A percentile compares a stretch with the other conserved stretches of the same genome.
Conservation (phyloP, 257 asterid species). For the Coffea canephora region DNA sequence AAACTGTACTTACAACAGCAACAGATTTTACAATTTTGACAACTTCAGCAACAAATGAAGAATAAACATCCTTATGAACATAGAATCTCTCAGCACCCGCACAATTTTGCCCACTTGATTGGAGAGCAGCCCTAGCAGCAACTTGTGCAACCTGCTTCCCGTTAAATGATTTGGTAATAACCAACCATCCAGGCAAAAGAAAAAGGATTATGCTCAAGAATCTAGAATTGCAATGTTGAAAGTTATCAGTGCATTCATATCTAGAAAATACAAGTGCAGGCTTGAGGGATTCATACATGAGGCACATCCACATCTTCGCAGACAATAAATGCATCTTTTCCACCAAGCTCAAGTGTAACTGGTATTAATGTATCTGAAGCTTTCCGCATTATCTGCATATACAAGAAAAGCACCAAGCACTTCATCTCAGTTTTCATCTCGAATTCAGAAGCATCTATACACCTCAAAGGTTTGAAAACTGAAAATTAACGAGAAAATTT, state of each 20-base stretch:
- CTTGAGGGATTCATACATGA: slow-evolving; percentile 53
- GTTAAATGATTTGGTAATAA: slow-evolving; percentile 9
- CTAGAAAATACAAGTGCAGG: slow-evolving; percentile 13
- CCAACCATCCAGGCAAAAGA: neutral
- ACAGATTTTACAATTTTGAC: slow-evolving; percentile 84
- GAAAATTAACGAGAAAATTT: neutral
- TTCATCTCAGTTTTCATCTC: neutral
- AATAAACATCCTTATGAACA: slow-evolving; percentile 77
- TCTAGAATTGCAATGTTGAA: slow-evolving; percentile 7
- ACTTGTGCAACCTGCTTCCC: slow-evolving; percentile 85
- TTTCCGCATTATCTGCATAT: slow-evolving; percentile 78
- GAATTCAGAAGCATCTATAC: neutral
- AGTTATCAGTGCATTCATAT: slow-evolving; percentile 4
- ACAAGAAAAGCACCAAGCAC: slow-evolving; percentile 6
- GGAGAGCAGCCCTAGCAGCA: slow-evolving; percentile 94
- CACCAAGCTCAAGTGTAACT: slow-evolving; percentile 97
- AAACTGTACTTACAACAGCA: slow-evolving; percentile 72
- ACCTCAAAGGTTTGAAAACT: neutral
- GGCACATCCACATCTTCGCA: slow-evolving; percentile 92
- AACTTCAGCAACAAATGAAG: slow-evolving; percentile 84
- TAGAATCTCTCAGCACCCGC: slow-evolving; percentile 99
- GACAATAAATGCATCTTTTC: slow-evolving; percentile 96
- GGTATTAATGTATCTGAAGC: slow-evolving; percentile 90
- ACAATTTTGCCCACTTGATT: slow-evolving; percentile 96
- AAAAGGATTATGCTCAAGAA: neutral